Base-by-base conservation (phyloP, 768 basidiomycete species). In the Arthromyces matolae region DNA sequence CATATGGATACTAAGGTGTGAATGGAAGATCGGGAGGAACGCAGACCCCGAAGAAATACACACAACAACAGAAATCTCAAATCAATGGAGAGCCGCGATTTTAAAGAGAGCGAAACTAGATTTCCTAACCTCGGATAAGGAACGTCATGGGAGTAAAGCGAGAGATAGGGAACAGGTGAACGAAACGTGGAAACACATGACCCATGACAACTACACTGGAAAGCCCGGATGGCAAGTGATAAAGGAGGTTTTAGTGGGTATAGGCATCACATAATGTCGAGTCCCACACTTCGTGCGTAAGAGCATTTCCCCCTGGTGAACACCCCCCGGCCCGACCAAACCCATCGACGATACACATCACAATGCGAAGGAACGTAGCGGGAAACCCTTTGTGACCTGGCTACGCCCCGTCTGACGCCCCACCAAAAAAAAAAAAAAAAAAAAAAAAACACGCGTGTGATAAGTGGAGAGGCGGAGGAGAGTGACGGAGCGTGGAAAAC, bases 1-100 rank as follows among this genome's bases (percentile, higher is more conserved):
- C 2, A 66, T 65, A 18, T 68, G 65, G 67, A 53, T 47, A 19
- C n/a, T 61, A 13, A 38, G 67, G 27, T 63, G 61, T 32, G 52
- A 61, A 24, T 54, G 61, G 52, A 51, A 49, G 18, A 66, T 64
- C 24, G 34, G 20, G 6, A 23, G 50, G 12, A 57, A 54, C 14
- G 45, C 45, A 5, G 34, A 54, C 23, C 34, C 39, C 3, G 31
- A 27, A 0, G 47, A 39, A 32, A 47, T 49, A 5, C 46, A 12
- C 6, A 42, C 53, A 5, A 27, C 48, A 8, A 42, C 46, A 27
- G 44, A 35, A 28, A 36, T 36, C 8, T 19, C 5, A 5, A n/a
- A 6, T 3, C 19, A 13, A 12, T 43, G 42, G 42, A 8, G 2
- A 4, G 12, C 4, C 13, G 10, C 18, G 28, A 31, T 33, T 12